Percentiles rank a stretch among this genome's conserved stretches.
These are phyloP conservation scores for Piromyces finnis DNA, from an alignment of 192 early-diverging fungal species.

Conservation along the genomic window DNA sequence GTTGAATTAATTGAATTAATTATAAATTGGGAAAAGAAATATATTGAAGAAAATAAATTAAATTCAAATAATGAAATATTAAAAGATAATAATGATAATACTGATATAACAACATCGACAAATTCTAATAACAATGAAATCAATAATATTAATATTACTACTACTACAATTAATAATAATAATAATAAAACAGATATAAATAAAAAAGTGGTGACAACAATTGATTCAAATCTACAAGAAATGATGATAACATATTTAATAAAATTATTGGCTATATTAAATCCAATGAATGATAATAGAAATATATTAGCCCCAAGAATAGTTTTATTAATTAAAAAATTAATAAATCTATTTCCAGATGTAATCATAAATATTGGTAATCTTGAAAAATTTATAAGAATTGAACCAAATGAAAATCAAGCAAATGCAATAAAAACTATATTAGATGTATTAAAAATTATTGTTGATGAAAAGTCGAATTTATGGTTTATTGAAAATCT, in stretches of 20 bases:
- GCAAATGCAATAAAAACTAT: background rate
- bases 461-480: background rate
- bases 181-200: background rate
- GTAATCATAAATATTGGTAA: background rate
- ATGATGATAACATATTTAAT: background rate
- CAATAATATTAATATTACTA: background rate
- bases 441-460: background rate
- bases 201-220: background rate
- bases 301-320: background rate
- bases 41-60: conserved; percentile 17
- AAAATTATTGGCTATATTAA: background rate
- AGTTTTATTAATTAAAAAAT: background rate
- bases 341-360: background rate
- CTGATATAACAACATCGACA: too few species aligned
- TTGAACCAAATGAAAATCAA: background rate
- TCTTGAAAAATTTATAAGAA: background rate
- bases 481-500: background rate
- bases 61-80: conserved; percentile 8
- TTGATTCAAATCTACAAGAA: background rate
- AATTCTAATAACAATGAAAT: too few species aligned
- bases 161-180: background rate
- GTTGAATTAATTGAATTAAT: conserved; percentile 83
- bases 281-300: background rate
- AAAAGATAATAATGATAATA: background rate
- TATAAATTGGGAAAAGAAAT: conserved; percentile 70